Base-by-base conservation (phyloP, 129 eudicot genomes). In the Artemisia annua region DNA sequence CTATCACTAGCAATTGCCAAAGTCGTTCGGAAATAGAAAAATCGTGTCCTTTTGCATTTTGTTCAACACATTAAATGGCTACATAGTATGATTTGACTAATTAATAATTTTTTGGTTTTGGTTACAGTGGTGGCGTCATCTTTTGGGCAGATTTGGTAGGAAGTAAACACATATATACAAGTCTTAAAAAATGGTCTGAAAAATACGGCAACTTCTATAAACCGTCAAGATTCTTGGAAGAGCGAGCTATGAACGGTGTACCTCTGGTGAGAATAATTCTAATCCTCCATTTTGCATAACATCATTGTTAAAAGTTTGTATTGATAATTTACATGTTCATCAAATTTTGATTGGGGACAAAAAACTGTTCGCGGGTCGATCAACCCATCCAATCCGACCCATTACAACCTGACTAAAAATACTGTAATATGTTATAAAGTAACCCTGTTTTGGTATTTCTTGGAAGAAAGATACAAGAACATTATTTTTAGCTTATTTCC, bases 91-190 rank as follows among this genome's bases (percentile, higher is more conserved):
- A 19, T 18, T 7, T 11, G 30, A 66, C 15, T 0, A 20, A 57
- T 11, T 32, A 39, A 44, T 64, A 58, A 3, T 28, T 48, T 6
- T 48, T 0, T 48, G 56, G 59, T 81, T 39, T 81, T 68, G 62
- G 66, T 71, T 28, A 83, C 87, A 94, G 99, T 70, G 99, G 99
- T 61, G 99, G 99, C 50, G 79, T 94, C 57, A 67, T 88, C 54
- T 94, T 81, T 69, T 94, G 99, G 99, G 99, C 89, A 30, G 99
- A 94, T 84, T 67, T 82, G 19, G 88, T 90, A 82, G 99, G 99
- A 16, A 85, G 91, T 48, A 77, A 79, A 61, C 96, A 78, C 55
- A 79, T 90, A 59, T 94, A 90, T 70, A 71, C 75, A 49, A 82
- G 89, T 80, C 91, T 94, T 18, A 82, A 83, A 67, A 85, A 85